A percentile compares a stretch with the other conserved stretches of the same genome.
These are phyloP conservation scores for Nigrospora sphaerica DNA, from an alignment of 2,329 filamentous ascomycete genomes.

Conservation along the genomic window DNA sequence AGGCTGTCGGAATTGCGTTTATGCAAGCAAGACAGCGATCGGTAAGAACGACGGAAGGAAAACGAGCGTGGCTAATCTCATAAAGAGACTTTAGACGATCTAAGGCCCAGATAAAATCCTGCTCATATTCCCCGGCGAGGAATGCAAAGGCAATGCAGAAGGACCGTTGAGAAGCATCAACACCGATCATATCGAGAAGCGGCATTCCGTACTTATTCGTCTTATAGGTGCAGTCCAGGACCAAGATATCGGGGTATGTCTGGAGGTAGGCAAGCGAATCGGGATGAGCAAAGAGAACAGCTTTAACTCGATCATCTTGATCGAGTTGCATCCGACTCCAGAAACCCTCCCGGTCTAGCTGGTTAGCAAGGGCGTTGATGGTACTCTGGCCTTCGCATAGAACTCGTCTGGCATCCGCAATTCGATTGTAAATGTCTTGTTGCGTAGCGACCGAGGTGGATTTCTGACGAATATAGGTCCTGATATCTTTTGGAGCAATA, in stretches of 20 bases:
- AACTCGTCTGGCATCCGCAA: slow-evolving; percentile 7
- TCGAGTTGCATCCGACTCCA: slow-evolving; percentile 9
- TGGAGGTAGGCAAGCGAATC: slow-evolving; percentile 13
- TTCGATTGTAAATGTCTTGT: slow-evolving; percentile 15
- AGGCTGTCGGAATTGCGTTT: slow-evolving; percentile 6
- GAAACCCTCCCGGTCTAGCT: slow-evolving; percentile 12
- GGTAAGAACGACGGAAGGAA: slow-evolving; percentile 11
- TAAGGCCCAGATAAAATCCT: slow-evolving; percentile 13
- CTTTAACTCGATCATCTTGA: slow-evolving; percentile 7
- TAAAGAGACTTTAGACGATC: slow-evolving; percentile 10
- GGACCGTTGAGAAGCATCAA: slow-evolving; percentile 10
- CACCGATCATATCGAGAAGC: slow-evolving; percentile 13
- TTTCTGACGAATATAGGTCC: slow-evolving; percentile 6
- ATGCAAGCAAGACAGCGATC: slow-evolving; percentile 12
- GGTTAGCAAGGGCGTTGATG: slow-evolving; percentile 12
- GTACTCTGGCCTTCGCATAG: slow-evolving; percentile 9
- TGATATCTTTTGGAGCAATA: slow-evolving; percentile 8
- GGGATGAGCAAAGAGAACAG: slow-evolving; percentile 15
- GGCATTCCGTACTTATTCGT: slow-evolving; percentile 15
- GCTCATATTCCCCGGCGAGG: slow-evolving; percentile 8
- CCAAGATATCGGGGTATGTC: slow-evolving; percentile 9
- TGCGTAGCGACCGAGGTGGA: slow-evolving; percentile 8
- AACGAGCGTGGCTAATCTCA: slow-evolving; percentile 4
- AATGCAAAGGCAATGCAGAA: slow-evolving; percentile 17
- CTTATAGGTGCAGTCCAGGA: slow-evolving; percentile 16